Conservation (phyloP, 768 basidiomycete species). For the Favolaschia claudopus region DNA sequence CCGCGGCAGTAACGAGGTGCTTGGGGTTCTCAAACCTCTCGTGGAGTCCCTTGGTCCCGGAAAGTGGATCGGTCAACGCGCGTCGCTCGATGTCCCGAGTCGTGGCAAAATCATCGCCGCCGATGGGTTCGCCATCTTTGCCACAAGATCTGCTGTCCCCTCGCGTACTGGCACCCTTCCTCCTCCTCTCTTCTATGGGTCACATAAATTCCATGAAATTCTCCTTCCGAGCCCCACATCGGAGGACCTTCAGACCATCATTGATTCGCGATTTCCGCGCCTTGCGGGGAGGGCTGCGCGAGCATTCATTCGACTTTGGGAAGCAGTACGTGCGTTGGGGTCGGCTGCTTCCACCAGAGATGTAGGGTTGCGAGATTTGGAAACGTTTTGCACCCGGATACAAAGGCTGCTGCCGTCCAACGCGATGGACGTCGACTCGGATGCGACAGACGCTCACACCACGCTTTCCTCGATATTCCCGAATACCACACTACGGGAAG, state of each 20-base stretch:
- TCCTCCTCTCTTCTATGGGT: slow-evolving; percentile 78
- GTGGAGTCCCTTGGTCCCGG: slow-evolving; percentile 73
- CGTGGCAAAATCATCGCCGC: slow-evolving; percentile 78
- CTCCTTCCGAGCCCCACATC: slow-evolving; percentile 64
- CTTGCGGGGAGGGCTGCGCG: slow-evolving; percentile 57
- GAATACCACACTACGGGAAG: slow-evolving; percentile 82
- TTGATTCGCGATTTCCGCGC: slow-evolving; percentile 69
- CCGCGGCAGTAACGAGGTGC: slow-evolving; percentile 86
- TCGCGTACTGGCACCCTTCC: slow-evolving; percentile 58
- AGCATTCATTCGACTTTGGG: slow-evolving; percentile 77
- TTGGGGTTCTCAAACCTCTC: slow-evolving; percentile 86
- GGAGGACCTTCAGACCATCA: slow-evolving; percentile 75
- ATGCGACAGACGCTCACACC: slow-evolving; percentile 19
- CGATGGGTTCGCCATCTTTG: slow-evolving; percentile 86
- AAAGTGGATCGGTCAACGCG: slow-evolving; percentile 80
- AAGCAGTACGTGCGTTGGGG: slow-evolving; percentile 58
- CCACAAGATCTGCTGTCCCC: slow-evolving; percentile 75
- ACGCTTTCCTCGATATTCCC: slow-evolving; percentile 60
- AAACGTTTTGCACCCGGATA: slow-evolving; percentile 84
- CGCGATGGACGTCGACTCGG: slow-evolving; percentile 49
- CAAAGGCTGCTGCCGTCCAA: slow-evolving; percentile 61
- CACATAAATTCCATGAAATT: slow-evolving; percentile 84
- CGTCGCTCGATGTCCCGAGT: slow-evolving; percentile 74
- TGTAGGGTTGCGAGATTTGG: slow-evolving; percentile 80
- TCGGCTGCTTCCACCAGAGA: slow-evolving; percentile 61